Percentiles rank a stretch among this genome's conserved stretches.
phyloP scores from a whole-genome alignment of 352 stramenopile species.

The Globisporangium mamillatum region DNA sequence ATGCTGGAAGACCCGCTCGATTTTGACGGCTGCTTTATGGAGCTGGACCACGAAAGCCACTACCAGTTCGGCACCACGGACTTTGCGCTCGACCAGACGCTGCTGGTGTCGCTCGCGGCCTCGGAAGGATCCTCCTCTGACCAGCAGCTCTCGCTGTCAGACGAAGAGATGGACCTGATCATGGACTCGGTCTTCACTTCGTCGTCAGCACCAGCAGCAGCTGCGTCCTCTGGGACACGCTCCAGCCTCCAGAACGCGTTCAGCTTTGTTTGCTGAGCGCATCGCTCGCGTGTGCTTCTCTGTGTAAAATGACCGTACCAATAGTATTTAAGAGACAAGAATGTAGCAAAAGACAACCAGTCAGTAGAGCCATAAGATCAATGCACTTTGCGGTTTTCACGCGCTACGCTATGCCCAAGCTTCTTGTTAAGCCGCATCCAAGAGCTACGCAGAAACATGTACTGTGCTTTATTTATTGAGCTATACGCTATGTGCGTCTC shows the following conservation, averaged over 20 bases:
- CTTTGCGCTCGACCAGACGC: constrained; percentile 13
- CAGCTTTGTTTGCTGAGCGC: constrained; percentile 11
- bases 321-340: constrained; percentile 13
- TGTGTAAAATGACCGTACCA: constrained; percentile 12
- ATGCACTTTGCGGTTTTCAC: not conserved
- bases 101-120: constrained; percentile 5
- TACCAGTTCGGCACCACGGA: not conserved
- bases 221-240: not conserved
- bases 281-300: not conserved
- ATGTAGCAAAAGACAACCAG: not conserved
- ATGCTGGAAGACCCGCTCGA: constrained; percentile 12
- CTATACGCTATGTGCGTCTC: not conserved
- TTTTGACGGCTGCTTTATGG: constrained; percentile 17
- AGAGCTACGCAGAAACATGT: not conserved
- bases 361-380: not conserved
- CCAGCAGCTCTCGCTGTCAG: constrained; percentile 14
- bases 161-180: constrained; percentile 17
- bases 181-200: constrained; percentile 16
- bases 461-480: not conserved
- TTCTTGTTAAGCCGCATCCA: not conserved
- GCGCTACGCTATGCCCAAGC: not conserved
- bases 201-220: not conserved
- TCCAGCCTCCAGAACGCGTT: constrained; percentile 9
- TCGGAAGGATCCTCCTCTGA: not conserved
- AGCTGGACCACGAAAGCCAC: constrained; percentile 6